Base-by-base conservation (phyloP, 768 basidiomycete species). In the Hydnomerulius pinastri region DNA sequence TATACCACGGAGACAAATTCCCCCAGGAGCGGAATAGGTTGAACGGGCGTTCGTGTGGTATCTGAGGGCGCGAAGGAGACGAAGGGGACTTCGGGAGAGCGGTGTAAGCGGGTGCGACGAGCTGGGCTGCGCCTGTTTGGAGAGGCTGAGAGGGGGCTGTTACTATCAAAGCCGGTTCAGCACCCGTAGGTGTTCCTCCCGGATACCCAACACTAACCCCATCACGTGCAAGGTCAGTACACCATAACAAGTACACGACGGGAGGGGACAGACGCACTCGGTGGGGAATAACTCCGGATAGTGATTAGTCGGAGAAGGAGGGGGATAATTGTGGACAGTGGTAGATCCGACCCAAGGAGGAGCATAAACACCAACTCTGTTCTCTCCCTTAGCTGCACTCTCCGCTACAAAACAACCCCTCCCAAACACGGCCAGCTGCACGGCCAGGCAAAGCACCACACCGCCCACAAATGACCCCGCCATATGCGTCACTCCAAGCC, bases 1-100 rank as follows among this genome's bases (percentile, higher is more conserved):
- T 89, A 65, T 86, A 92, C 91, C 91, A 93, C 10, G 91, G 91
- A 1, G 86, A 86, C 35, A 91, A 66, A 61, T 92, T 92, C 1
- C 91, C 91, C 91, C 91, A 93, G 36, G 81, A 78, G 63, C 76
- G 80, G 69, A 92, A 82, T 37, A 92, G 59, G 60, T 86, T 80
- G 56, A 90, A 92, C 9, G 72, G 50, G 29, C 66, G 66, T 15
- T 70, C 66, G 4, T 10, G 17, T n/a, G 57, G 41, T 39, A 50
- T 48, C 20, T 43, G 11, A 2, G 44, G 40, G 2, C 41, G 33
- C 7, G 39, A 10, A 13, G 18, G 21, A 30, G 48, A 46, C 4
- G 39, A n/a, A n/a, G n/a, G 4, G 29, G 46, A 33, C 36, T 66
- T 60, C 17, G 58, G 58, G 53, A 77, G 48, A 1, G 53, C 28